These are phyloP conservation scores for Athelia psychrophila DNA, from an alignment of 1,284 basidiomycete species.

Conservation along the genomic window DNA sequence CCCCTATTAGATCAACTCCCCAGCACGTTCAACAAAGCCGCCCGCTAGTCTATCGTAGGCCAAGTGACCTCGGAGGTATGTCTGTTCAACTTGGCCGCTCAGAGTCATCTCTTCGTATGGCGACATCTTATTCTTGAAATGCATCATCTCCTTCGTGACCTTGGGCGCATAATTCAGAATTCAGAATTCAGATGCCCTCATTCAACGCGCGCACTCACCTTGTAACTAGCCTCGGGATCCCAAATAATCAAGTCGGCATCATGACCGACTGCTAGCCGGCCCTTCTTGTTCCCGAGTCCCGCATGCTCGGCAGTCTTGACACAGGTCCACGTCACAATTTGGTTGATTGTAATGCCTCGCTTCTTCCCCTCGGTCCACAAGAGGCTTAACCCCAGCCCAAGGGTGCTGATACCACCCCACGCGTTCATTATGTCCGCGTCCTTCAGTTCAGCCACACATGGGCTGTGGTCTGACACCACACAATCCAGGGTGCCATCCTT, in stretches of 20 bases:
- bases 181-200: neutral
- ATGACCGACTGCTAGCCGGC: slow-evolving; percentile 64
- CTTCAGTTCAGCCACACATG: slow-evolving; percentile 83
- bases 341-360: slow-evolving; percentile 54
- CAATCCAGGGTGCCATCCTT: slow-evolving; percentile 81
- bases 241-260: slow-evolving; percentile 89
- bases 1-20: no score
- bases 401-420: slow-evolving; percentile 90
- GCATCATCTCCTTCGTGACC: slow-evolving; percentile 71
- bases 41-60: slow-evolving; percentile 50
- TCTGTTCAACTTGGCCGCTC: slow-evolving; percentile 70
- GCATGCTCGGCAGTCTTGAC: slow-evolving; percentile 75
- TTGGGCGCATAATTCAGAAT: slow-evolving; percentile 23
- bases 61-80: slow-evolving; percentile 71
- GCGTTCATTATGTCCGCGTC: slow-evolving; percentile 81
- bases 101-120: slow-evolving; percentile 80
- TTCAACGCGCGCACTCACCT: slow-evolving; percentile 38
- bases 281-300: slow-evolving; percentile 68
- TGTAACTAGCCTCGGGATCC: slow-evolving; percentile 66
- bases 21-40: no score
- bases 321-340: slow-evolving; percentile 76
- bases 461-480: slow-evolving; percentile 92
- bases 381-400: slow-evolving; percentile 84
- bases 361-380: slow-evolving; percentile 79
- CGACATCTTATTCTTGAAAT: slow-evolving; percentile 92